A percentile compares a stretch with the other conserved stretches of the same genome.
Conservation (phyloP, 495 filamentous ascomycete genomes). For the Tuber calosporum region DNA sequence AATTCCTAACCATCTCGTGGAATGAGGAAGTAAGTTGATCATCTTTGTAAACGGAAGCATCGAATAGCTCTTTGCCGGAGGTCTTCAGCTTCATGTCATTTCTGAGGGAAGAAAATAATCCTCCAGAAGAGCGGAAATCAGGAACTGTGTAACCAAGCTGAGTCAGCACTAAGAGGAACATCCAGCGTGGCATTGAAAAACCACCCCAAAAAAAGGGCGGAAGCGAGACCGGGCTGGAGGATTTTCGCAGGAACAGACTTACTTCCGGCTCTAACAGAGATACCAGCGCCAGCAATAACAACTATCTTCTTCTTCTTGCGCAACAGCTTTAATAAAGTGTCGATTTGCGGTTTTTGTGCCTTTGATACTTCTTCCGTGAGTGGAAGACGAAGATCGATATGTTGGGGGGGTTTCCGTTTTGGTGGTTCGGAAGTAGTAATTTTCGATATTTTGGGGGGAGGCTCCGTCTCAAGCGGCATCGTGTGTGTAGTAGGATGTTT, state of each 20-base stretch:
- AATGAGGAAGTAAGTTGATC: conserved; percentile 79
- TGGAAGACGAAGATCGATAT: conserved; percentile 59
- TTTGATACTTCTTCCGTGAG: conserved; percentile 44
- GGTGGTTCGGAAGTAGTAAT: conserved; percentile 31
- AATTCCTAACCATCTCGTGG: conserved; percentile 87
- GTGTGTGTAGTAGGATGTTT: conserved; percentile 13
- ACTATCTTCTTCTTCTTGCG: conserved; percentile 91
- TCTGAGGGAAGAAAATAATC: conserved; percentile 75
- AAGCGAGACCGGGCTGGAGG: conserved; percentile 5
- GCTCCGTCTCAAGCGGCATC: conserved; percentile 37
- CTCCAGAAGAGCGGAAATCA: conserved; percentile 86
- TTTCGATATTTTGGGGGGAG: conserved; percentile 39
- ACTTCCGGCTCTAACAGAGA: conserved; percentile 94
- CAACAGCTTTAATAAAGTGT: conserved; percentile 65
- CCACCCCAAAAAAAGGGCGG: conserved; percentile 36
- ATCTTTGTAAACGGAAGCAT: conserved; percentile 93
- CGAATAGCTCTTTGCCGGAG: conserved; percentile 91
- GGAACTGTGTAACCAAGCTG: conserved; percentile 57
- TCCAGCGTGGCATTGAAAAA: conserved; percentile 19
- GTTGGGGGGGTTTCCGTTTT: conserved; percentile 51
- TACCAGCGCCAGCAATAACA: conserved; percentile 90
- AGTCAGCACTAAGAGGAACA: conserved; percentile 33
- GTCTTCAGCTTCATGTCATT: conserved; percentile 83
- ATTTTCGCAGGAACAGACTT: conserved; percentile 46
- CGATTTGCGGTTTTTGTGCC: conserved; percentile 55